Evolutionary conservation across 176 grass and related monocot genomes (phyloP).

Genomic region (Echinochloa phyllopogon): DNA sequence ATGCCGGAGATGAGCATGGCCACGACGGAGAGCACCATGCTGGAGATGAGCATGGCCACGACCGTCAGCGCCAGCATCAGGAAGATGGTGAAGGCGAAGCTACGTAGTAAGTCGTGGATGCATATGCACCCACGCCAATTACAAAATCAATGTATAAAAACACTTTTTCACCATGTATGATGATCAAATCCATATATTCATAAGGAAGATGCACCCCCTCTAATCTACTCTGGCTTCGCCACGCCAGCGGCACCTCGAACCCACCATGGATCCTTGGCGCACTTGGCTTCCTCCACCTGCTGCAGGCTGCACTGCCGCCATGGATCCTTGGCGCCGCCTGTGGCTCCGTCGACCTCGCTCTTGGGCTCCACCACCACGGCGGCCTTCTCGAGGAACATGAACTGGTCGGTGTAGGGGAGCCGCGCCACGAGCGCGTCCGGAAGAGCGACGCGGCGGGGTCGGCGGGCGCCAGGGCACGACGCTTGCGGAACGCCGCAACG

Average conservation of each 20-base stretch:
- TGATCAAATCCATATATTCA: too few species aligned
- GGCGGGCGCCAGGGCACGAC: not conserved
- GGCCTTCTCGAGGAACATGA: constrained; percentile 79
- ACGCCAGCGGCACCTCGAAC: constrained; percentile 58
- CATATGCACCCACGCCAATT: too few species aligned
- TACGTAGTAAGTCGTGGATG: too few species aligned
- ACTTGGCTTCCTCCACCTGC: constrained; percentile 83
- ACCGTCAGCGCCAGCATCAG: constrained; percentile 64
- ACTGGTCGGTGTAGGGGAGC: constrained; percentile 75
- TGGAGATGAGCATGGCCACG: too few species aligned
- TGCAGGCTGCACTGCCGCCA: constrained; percentile 71
- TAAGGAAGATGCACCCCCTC: too few species aligned
- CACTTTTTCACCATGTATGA: too few species aligned
- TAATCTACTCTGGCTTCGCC: too few species aligned
- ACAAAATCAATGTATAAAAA: too few species aligned
- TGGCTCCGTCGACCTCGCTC: constrained; percentile 29
- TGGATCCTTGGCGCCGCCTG: constrained; percentile 38
- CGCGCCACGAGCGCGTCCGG: constrained; percentile 48
- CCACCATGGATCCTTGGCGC: too few species aligned
- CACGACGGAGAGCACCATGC: constrained; percentile 51
- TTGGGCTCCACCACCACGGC: constrained; percentile 44
- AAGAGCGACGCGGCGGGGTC: constrained; percentile 48
- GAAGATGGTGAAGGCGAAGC: constrained; percentile 57
- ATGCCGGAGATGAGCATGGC: constrained; percentile 56
- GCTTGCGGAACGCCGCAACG: constrained; percentile 53